Evolutionary conservation across 345 rosid genomes (phyloP), one percentile per base, ranked within the genome.

Genomic region (Lepidium sativum): DNA sequence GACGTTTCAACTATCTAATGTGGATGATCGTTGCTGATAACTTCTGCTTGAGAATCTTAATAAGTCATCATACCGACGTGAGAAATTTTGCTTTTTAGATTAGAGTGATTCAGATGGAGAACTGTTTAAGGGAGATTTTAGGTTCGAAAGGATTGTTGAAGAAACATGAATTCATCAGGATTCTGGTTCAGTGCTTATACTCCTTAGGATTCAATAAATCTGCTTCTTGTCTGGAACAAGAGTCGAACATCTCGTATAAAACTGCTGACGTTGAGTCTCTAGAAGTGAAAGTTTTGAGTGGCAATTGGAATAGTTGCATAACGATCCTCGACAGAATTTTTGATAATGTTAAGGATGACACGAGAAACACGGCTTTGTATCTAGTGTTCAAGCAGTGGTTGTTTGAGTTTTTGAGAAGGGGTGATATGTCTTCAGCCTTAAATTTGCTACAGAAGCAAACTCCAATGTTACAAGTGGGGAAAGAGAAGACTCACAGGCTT

Each of bases 301-400:
- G 96, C 8, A 67, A 82, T 43, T 92, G 95, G 96, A 85, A 86
- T 63, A 74, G 70, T 50, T 92, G 84, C 71, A 31, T 89, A 20
- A 67, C 69, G 31, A 75, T 78, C 0, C 55, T 92, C 4, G 80
- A 69, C 65, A 63, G 71, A 16, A 62, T 81, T 13, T 67, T 57
- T 29, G 87, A 73, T 54, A 40, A 59, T 10, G 44, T 74, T 53
- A 70, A 15, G 44, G 88, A 80, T 16, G 94, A 87, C 9, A 63
- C 29, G 16, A 77, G 83, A 38, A 77, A 76, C 60, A 80, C 82
- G 0, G 86, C 80, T 75, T 75, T 87, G 74, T 85, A 83, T 79
- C 77, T 82, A 27, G 77, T 89, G 55, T 75, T 83, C 6, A 84
- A 84, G 81, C 94, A 89, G 52, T 83, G 83, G 41, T 43, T 92